Base-by-base conservation (phyloP, 345 rosid genomes). In the Sonneratia caseolaris region DNA sequence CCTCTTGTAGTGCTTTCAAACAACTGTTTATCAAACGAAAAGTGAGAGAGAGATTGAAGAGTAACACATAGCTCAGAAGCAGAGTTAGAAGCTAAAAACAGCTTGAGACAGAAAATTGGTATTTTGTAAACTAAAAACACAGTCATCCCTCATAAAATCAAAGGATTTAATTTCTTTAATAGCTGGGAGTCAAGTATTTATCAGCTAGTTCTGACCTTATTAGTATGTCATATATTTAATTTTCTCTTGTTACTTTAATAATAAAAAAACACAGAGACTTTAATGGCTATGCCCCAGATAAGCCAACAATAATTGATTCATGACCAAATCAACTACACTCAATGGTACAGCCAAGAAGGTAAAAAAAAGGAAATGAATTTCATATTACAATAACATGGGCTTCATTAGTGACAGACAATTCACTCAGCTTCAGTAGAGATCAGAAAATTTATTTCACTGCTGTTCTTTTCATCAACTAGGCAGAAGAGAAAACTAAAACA, bases 1-100 rank as follows among this genome's bases (percentile, higher is more conserved):
- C 98, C 82, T 91, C 97, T 80, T 82, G 85, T 79, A 94, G 82
- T 73, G 95, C 93, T 82, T 84, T 84, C 84, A 94, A 83, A 82
- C 96, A 94, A 79, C 98, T 94, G 76, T 64, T 40, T 79, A 72
- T 76, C 72, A 78, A 81, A 53, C 47, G 68, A 73, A 70, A 66
- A 68, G 76, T 21, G 5, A 69, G 24, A 64, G 49, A 70, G 57
- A 56, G 27, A 45, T 35, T 49, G 53, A 53, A 43, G n/a, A 68
- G 13, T 43, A 14, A 24, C 37, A 72, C 5, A 59, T 36, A 65
- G 38, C 70, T 64, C 13, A 43, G 45, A 27, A 65, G 22, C 49
- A 62, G 64, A 22, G n/a, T 22, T 57, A 8, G 21, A 21, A 53
- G 22, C 9, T 21, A 18, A 18, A 35, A 27, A 13, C 12, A 62